Conservation (phyloP, 164 flowering plant species). For the Piper betle region DNA sequence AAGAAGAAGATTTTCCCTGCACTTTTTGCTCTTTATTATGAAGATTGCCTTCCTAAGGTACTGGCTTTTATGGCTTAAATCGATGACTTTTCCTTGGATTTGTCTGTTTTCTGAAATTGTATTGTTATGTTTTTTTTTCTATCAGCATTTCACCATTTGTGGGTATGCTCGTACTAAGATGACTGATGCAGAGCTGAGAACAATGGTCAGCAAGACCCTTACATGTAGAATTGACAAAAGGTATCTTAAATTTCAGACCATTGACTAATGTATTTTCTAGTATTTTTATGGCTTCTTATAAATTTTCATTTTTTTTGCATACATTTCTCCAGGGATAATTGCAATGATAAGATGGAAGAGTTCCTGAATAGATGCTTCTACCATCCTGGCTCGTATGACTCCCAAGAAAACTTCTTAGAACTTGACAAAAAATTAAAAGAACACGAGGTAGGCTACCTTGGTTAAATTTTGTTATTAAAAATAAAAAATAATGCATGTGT, state of each 20-base stretch:
- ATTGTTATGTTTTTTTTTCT: neutral
- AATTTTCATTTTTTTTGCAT: too few relatives aligned
- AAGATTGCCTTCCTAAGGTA: constrained; percentile 73
- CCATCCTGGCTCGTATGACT: constrained; percentile 86
- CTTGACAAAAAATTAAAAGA: constrained; percentile 70
- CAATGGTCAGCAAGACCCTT: constrained; percentile 82
- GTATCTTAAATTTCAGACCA: constrained; percentile 16
- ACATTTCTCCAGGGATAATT: constrained; percentile 51
- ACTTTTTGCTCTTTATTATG: constrained; percentile 80
- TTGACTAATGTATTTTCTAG: neutral
- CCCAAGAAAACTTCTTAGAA: constrained; percentile 51
- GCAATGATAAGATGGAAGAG: constrained; percentile 81
- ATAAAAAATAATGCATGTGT: too few relatives aligned
- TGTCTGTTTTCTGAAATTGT: neutral
- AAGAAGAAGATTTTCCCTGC: constrained; percentile 97
- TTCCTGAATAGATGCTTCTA: constrained; percentile 85
- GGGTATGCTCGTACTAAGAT: constrained; percentile 96
- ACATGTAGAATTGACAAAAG: constrained; percentile 92
- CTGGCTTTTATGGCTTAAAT: neutral
- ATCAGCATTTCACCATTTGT: constrained; percentile 74
- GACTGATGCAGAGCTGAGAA: constrained; percentile 83
- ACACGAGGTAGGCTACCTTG: constrained; percentile 52
- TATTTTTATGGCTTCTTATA: neutral
- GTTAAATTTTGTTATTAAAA: neutral
- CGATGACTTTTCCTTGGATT: neutral